phyloP scores from a whole-genome alignment of 352 stramenopile species.

The Halophytophthora polymorphica region DNA sequence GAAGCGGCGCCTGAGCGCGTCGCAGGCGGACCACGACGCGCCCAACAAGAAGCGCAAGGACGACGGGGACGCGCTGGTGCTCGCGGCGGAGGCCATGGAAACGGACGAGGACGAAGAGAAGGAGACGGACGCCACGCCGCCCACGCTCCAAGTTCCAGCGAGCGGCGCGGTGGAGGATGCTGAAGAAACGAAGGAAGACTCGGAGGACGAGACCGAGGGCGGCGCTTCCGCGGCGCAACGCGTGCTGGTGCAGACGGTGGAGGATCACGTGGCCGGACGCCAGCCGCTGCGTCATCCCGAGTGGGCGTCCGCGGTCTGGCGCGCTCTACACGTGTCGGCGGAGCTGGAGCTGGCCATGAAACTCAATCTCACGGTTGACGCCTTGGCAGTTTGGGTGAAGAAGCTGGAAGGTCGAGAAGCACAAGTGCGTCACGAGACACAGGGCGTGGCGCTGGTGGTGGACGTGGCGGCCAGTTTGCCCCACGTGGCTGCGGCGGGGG shows the following conservation, averaged over 20 bases:
- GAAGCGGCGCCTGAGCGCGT: conserved; percentile 29
- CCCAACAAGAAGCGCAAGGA: conserved; percentile 31
- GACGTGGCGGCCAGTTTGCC: conserved; percentile 24
- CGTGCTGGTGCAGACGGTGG: conserved; percentile 26
- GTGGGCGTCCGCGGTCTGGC: conserved; percentile 30
- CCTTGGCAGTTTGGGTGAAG: conserved; percentile 35
- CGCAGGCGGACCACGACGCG: conserved; percentile 7
- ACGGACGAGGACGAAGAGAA: conserved; percentile 8
- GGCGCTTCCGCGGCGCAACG: conserved; percentile 11
- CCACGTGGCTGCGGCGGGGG: conserved; percentile 11
- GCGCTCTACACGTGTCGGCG: conserved; percentile 24
- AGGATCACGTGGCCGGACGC: conserved; percentile 20
- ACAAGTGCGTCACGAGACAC: conserved; percentile 13
- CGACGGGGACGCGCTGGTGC: conserved; percentile 7
- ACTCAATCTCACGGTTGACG: conserved; percentile 36
- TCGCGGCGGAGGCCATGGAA: conserved; percentile 10
- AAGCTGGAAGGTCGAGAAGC: conserved; percentile 11
- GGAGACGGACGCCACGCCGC: conserved; percentile 4
- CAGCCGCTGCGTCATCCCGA: conserved; percentile 18
- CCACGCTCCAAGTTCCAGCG: conserved; percentile 13
- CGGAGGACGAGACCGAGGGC: too few species aligned
- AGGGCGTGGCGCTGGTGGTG: conserved; percentile 9
- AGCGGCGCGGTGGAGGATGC: background rate
- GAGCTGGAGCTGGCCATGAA: conserved; percentile 32
- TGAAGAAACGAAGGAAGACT: conserved; percentile 2